phyloP scores from a whole-genome alignment of 1,284 basidiomycete genomes.

The Mycosarcoma mackinlayi region DNA sequence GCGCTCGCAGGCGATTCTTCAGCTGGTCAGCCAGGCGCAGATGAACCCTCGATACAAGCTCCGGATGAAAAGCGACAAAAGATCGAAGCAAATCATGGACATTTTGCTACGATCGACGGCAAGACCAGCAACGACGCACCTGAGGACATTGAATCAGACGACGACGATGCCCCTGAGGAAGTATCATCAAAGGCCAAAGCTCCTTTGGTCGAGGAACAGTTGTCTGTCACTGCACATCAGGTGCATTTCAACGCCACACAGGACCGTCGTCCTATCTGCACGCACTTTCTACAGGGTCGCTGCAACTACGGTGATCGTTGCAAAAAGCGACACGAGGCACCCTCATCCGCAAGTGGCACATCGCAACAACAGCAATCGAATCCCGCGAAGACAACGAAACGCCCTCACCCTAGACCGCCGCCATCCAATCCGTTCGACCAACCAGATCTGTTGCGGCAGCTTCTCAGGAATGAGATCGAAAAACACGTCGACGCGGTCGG shows the following conservation, averaged over 20 bases:
- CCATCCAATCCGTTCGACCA: slow-evolving; percentile 63
- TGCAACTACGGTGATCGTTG: slow-evolving; percentile 59
- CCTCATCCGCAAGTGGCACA: background rate
- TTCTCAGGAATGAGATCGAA: slow-evolving; percentile 88
- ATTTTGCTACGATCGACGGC: background rate
- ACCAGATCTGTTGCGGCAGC: slow-evolving; percentile 69
- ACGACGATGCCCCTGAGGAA: slow-evolving; percentile 37
- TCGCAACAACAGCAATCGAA: slow-evolving; percentile 15
- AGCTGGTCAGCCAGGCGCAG: background rate
- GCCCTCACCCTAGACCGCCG: slow-evolving; percentile 54
- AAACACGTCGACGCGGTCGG: slow-evolving; percentile 91
- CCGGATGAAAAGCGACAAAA: slow-evolving; percentile 10
- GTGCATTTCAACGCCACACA: background rate
- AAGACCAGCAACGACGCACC: background rate
- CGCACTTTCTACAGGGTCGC: slow-evolving; percentile 51
- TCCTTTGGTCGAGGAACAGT: slow-evolving; percentile 2
- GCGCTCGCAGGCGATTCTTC: background rate
- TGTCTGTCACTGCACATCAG: background rate
- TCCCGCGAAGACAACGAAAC: slow-evolving; percentile 4
- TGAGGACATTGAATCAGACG: slow-evolving; percentile 15
- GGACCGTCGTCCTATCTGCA: slow-evolving; percentile 43
- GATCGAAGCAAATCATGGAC: background rate
- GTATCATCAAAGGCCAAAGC: slow-evolving; percentile 22
- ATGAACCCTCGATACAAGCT: background rate
- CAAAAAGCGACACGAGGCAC: slow-evolving; percentile 45